Evolutionary conservation across 2,329 filamentous ascomycete genomes (phyloP).

Genomic region (Karstenula rhodostoma): DNA sequence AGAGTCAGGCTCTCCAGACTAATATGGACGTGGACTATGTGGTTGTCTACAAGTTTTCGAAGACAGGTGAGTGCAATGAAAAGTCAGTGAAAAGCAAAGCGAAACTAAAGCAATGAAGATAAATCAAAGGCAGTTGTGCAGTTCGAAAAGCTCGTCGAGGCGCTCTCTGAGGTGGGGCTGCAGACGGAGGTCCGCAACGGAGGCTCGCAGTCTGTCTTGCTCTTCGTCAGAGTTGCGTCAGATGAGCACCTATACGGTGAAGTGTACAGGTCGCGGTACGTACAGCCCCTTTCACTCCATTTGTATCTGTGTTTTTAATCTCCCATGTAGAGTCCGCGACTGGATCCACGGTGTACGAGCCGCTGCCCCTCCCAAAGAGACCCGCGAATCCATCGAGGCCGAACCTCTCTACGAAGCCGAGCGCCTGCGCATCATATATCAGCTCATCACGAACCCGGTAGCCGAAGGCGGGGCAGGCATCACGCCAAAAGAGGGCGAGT

Average conservation of each 20-base stretch:
- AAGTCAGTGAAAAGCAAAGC: constrained; percentile 7
- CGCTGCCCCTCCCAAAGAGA: constrained; percentile 76
- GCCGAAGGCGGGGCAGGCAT: constrained; percentile 60
- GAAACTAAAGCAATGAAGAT: constrained; percentile 57
- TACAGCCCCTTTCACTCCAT: constrained; percentile 5
- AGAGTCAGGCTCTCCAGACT: constrained; percentile 52
- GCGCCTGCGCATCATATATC: constrained; percentile 84
- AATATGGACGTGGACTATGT: constrained; percentile 88
- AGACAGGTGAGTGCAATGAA: constrained; percentile 62
- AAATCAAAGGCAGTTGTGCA: constrained; percentile 73
- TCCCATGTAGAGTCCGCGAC: constrained; percentile 76
- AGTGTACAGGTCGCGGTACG: constrained; percentile 78
- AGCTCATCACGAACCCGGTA: constrained; percentile 66
- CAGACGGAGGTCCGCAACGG: constrained; percentile 87
- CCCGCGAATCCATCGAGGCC: constrained; percentile 70
- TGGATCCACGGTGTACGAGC: constrained; percentile 91
- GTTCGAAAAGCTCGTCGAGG: constrained; percentile 80
- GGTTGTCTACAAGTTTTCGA: constrained; percentile 77
- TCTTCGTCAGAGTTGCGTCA: constrained; percentile 84
- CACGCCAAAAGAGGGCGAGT: constrained; percentile 59
- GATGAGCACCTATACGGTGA: constrained; percentile 78
- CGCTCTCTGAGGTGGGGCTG: constrained; percentile 80
- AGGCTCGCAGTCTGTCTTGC: constrained; percentile 74
- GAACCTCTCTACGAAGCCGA: constrained; percentile 89
- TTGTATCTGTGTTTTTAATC: neutral